phyloP scores from a whole-genome alignment of 495 filamentous ascomycete species.

The Xylaria palmicola region DNA sequence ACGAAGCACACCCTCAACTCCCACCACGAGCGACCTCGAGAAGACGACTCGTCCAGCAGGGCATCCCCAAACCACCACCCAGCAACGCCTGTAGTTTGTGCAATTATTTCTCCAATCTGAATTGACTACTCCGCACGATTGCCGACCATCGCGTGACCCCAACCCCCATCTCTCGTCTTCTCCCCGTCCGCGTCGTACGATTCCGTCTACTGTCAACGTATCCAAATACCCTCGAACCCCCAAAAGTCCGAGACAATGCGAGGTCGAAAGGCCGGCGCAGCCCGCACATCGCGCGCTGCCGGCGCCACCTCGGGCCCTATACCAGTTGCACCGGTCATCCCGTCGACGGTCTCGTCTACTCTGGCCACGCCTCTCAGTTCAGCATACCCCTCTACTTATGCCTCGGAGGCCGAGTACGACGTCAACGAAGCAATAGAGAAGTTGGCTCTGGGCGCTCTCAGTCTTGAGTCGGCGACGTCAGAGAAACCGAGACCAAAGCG shows the following conservation, averaged over 20 bases:
- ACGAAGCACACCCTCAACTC: slow-evolving; percentile 22
- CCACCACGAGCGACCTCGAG: slow-evolving; percentile 19
- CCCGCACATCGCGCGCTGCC: slow-evolving; percentile 33
- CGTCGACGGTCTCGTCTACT: slow-evolving; percentile 26
- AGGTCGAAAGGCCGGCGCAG: slow-evolving; percentile 22
- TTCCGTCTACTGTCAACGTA: background rate
- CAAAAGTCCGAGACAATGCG: slow-evolving; percentile 33
- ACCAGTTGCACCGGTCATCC: slow-evolving; percentile 18
- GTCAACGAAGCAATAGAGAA: slow-evolving; percentile 27
- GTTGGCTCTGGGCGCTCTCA: slow-evolving; percentile 32
- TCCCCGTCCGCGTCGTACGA: slow-evolving; percentile 3
- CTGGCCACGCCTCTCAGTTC: slow-evolving; percentile 37
- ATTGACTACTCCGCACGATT: slow-evolving; percentile 10
- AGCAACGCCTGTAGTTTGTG: background rate
- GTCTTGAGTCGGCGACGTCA: slow-evolving; percentile 25
- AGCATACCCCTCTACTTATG: slow-evolving; percentile 41
- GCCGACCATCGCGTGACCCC: slow-evolving; percentile 24
- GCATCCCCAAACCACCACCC: background rate
- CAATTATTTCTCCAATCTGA: slow-evolving; percentile 5
- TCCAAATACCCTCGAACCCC: no score
- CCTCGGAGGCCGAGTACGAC: slow-evolving; percentile 46
- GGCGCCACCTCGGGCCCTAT: slow-evolving; percentile 24
- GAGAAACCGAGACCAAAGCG: slow-evolving; percentile 20
- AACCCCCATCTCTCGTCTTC: background rate
- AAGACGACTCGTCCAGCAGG: background rate